Conservation (phyloP, 495 filamentous ascomycete genomes). For the Penicillium silybi region DNA sequence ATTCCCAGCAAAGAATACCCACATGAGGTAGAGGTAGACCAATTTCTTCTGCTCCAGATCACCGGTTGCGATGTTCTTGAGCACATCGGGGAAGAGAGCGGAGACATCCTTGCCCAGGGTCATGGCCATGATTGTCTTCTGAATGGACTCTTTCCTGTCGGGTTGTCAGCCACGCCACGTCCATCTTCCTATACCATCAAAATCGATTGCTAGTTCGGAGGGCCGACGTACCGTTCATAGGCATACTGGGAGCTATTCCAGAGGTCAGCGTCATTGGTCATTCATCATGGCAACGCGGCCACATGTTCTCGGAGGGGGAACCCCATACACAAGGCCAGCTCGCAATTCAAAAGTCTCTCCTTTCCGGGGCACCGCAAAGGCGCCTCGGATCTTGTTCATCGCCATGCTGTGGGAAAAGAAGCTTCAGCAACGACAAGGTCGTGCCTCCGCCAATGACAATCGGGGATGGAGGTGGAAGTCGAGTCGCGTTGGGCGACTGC, state of each 20-base stretch:
- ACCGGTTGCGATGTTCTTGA: slow-evolving; percentile 95
- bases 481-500: slow-evolving; percentile 34
- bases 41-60: slow-evolving; percentile 99
- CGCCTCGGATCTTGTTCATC: slow-evolving; percentile 91
- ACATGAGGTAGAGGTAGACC: slow-evolving; percentile 98
- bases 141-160: slow-evolving; percentile 88
- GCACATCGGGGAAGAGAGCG: slow-evolving; percentile 91
- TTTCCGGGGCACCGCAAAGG: slow-evolving; percentile 88
- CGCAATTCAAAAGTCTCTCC: slow-evolving; percentile 98
- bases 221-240: slow-evolving; percentile 69
- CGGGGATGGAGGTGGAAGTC: slow-evolving; percentile 18
- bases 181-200: neutral
- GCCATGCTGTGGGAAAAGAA: slow-evolving; percentile 58
- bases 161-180: slow-evolving; percentile 24
- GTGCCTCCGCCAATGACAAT: slow-evolving; percentile 41
- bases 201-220: neutral
- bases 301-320: slow-evolving; percentile 14
- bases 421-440: slow-evolving; percentile 47
- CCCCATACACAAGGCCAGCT: slow-evolving; percentile 76
- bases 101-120: slow-evolving; percentile 98
- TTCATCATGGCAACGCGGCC: slow-evolving; percentile 4
- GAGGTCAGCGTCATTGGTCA: slow-evolving; percentile 23
- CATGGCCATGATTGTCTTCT: slow-evolving; percentile 99
- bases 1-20: slow-evolving; percentile 24
- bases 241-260: slow-evolving; percentile 82